These are phyloP conservation scores for Claviceps sp. DNA, from an alignment of 2,329 filamentous ascomycete species.

Conservation along the genomic window DNA sequence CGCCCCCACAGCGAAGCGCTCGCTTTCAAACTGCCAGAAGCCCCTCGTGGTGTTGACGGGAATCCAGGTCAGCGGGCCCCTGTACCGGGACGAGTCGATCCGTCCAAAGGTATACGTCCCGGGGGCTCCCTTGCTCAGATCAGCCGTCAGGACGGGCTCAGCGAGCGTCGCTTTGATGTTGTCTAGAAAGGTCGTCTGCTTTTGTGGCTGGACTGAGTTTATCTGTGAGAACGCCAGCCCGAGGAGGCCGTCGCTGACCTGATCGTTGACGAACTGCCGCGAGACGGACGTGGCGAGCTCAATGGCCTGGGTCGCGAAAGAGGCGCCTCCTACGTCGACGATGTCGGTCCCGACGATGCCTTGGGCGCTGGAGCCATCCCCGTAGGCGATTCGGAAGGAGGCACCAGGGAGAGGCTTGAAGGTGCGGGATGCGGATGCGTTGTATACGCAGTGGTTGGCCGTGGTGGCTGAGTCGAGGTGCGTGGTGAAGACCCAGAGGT, in stretches of 20 bases:
- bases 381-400: conserved; percentile 31
- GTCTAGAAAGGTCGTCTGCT: conserved; percentile 31
- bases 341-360: conserved; percentile 30
- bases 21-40: conserved; percentile 40
- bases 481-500: conserved; percentile 25
- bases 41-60: conserved; percentile 47
- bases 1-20: conserved; percentile 10
- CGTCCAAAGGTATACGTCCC: conserved; percentile 64
- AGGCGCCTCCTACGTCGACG: conserved; percentile 28
- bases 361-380: conserved; percentile 27
- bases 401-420: conserved; percentile 23
- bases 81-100: conserved; percentile 51
- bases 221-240: conserved; percentile 29
- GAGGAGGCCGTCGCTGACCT: conserved; percentile 30
- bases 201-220: conserved; percentile 27
- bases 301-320: conserved; percentile 27
- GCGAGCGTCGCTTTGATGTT: conserved; percentile 15
- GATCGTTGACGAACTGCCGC: conserved; percentile 23
- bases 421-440: conserved; percentile 23
- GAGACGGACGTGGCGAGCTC: conserved; percentile 29
- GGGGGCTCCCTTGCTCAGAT: conserved; percentile 40
- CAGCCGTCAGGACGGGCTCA: conserved; percentile 49
- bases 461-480: conserved; percentile 23
- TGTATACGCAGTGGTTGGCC: conserved; percentile 25
- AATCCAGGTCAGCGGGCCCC: conserved; percentile 47